A percentile compares a stretch with the other conserved stretches of the same genome.
phyloP scores from a whole-genome alignment of 305 asterid genomes.

The Solanum chacoense region DNA sequence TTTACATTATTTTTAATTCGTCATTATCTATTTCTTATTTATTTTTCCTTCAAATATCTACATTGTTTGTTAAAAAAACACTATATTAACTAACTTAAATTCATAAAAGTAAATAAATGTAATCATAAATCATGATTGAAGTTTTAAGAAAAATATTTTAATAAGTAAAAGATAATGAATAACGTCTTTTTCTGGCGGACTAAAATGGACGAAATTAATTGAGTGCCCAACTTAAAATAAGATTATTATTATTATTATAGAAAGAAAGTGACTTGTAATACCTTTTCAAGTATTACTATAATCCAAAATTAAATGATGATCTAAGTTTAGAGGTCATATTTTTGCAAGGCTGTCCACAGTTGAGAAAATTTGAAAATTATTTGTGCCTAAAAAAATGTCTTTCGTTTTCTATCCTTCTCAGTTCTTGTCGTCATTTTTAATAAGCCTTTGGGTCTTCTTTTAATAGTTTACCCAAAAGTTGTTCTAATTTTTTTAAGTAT shows the following conservation, averaged over 20 bases:
- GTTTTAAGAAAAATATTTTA: neutral
- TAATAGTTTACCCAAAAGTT: neutral
- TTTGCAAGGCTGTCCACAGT: constrained; percentile 3
- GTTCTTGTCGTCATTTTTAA: neutral
- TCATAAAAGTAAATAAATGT: neutral
- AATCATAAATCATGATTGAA: too few species aligned
- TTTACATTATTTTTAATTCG: too few species aligned
- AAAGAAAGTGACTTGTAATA: neutral
- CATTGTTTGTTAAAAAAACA: neutral
- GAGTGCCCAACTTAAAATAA: neutral
- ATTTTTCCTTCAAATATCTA: neutral
- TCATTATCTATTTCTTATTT: too few species aligned
- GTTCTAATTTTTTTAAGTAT: neutral
- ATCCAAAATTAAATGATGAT: neutral
- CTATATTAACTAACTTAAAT: neutral
- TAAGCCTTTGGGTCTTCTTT: neutral
- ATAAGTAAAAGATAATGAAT: neutral
- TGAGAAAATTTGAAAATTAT: neutral
- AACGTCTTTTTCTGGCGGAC: neutral
- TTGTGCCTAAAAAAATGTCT: neutral
- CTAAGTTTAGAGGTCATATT: neutral
- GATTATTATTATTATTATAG: neutral
- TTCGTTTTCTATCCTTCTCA: neutral
- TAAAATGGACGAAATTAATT: neutral
- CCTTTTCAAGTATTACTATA: neutral